Base-by-base conservation (phyloP, 306 rosid genomes). In the Herpetospermum pedunculosum region DNA sequence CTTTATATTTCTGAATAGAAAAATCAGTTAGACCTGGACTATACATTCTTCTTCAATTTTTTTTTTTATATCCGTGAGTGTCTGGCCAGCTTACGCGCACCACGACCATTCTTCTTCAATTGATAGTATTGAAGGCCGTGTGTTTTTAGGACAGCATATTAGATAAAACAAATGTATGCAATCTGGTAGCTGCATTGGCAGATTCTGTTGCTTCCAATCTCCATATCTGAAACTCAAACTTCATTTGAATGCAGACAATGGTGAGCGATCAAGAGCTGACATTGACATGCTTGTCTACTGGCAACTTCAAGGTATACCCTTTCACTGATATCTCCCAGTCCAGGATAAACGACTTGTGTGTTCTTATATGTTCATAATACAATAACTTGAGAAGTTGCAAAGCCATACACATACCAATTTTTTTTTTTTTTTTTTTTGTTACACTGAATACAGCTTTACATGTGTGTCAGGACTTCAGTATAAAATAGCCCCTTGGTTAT, bases 221-320 rank as follows among this genome's bases (percentile, higher is more conserved):
- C 35, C 12, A 65, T 8, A 30, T 40, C 55, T 68, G 12, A 69
- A 43, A 41, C 25, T 2, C 23, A 44, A 44, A 43, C 8, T 16
- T 0, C 25, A 57, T 37, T 75, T 30, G 10, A 25, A 28, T 88
- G 97, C 98, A 94, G 98, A 77, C 90, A 78, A 91, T 88, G 98
- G 91, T 84, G 82, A 89, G 88, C 83, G 57, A 87, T 76, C 87
- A 76, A 67, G 90, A 88, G 85, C 70, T 89, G 95, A 94, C 97
- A 58, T 80, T 94, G 87, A 91, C 95, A 73, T 94, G 98, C 73
- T 58, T 83, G 81, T 73, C 73, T 58, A 89, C 88, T 58, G 97
- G 97, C 72, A 89, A 89, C 55, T 91, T 84, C 88, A 77, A 81
- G 89, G 88, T 89, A 48, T 87, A 84, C 79, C 96, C 94, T 54